Base-by-base conservation (phyloP, 140 eudicot species). In the Anethum foeniculum region DNA sequence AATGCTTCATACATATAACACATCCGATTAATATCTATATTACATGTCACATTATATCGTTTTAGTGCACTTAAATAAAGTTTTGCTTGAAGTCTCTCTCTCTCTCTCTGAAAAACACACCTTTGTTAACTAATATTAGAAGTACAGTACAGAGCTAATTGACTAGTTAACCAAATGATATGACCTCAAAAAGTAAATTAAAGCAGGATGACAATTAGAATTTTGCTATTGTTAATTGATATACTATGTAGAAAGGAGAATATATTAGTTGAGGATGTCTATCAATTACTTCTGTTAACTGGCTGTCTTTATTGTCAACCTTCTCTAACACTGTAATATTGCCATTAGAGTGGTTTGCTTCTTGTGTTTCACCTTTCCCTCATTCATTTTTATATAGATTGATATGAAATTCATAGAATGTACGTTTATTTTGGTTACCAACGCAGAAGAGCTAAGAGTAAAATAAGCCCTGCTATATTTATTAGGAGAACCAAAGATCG, bases 41-140 rank as follows among this genome's bases (percentile, higher is more conserved):
- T 89, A 47, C 86, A 82, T 81, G 86, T 83, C 86, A 83, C 78
- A 51, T 69, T 76, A 78, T 84, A 83, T 80, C 85, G 80, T 86
- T 82, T 44, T 46, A 58, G 74, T 13, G 77, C 71, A 79, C 58
- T 81, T 32, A 77, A 77, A 46, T 81, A 85, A 87, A 89, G 92
- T 69, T 51, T 0, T 62, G 87, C 89, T 89, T 87, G 83, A 51
- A 67, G 69, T 25, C 78, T 48, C 47, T 71, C 44, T 41, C 56
- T 71, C 65, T 62, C 5, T 30, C 21, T 19, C 80, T 74, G 85
- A 58, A 86, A 82, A 81, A 71, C 51, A 80, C 82, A 82, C 69
- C 83, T 82, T 34, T 34, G 3, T 34, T 75, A 82, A 80, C 81
- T 79, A 21, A 71, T 79, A 19, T 48, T 67, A 6, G 15, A 73